Base-by-base conservation (phyloP, 2,329 filamentous ascomycete genomes). In the Phialophora macrospora region DNA sequence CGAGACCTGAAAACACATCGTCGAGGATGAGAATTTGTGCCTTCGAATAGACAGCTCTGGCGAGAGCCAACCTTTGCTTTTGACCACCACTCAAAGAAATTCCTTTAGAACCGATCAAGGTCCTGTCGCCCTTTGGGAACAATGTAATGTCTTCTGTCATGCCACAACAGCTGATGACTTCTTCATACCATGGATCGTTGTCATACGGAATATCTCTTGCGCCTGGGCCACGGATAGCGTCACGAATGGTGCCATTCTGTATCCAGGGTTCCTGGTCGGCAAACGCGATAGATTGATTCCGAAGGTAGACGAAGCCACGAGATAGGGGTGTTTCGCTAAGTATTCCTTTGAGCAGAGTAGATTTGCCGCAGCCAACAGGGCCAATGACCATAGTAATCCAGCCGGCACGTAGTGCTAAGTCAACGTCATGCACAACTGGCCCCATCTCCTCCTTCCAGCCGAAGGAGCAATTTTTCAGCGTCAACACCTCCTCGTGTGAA, bases 1-100 rank as follows among this genome's bases (percentile, higher is more conserved):
- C 83, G 6, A 85, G 77, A 2, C 82, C 82, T 64, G 80, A 83
- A n/a, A 85, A 77, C 22, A 81, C 79, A 68, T 85, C 82, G 68
- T 85, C 83, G 12, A 85, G 75, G 22, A 85, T 76, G 32, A 84
- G 74, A 28, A 83, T 75, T 41, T 80, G 77, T 56, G 78, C 79
- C 52, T 80, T 77, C 22, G 82, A 78, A 71, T 85, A 85, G 9
- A 84, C 75, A 14, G 82, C 83, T 62, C 83, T 76, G 24, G 83
- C 83, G n/a, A 85, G 77, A n/a, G 82, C 79, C 34, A 75, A 30
- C 14, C 73, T 68, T 46, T 71, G 67, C 59, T 72, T 73, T 55
- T 76, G 74, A 2, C 74, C 75, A 12, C 75, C 75, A 62, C 71
- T 73, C 32, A 76, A 58, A 8, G 65, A 63, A 3, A 72, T 66